These are phyloP conservation scores for Nicotiana rustica DNA, from an alignment of 305 asterid species.

Conservation along the genomic window DNA sequence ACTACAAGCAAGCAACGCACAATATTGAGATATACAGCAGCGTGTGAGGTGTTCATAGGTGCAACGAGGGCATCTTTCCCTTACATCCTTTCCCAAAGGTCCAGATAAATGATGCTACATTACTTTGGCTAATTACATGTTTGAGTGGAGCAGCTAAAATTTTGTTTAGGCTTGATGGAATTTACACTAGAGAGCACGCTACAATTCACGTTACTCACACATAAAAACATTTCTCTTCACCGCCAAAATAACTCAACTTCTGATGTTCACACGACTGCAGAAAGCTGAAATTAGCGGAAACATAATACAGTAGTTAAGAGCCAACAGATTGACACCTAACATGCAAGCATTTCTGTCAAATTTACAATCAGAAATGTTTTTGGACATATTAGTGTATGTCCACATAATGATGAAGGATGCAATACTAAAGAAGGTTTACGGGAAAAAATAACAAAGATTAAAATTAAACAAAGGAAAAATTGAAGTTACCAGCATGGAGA, in stretches of 20 bases:
- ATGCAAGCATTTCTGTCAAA: neutral
- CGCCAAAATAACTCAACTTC: neutral
- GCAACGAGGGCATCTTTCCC: neutral
- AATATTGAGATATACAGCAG: neutral
- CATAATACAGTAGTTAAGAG: neutral
- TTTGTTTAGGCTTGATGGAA: neutral
- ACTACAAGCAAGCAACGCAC: neutral
- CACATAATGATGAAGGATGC: neutral
- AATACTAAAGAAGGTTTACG: neutral
- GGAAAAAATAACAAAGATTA: neutral
- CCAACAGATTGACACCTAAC: neutral
- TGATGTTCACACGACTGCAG: neutral
- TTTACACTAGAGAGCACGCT: neutral
- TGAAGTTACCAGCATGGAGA: slow-evolving; percentile 37
- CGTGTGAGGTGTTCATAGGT: neutral
- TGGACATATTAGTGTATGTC: neutral
- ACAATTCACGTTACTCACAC: neutral
- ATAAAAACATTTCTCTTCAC: neutral
- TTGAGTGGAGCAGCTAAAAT: neutral
- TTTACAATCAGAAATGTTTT: neutral
- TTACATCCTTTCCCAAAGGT: neutral
- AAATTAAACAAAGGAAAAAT: neutral
- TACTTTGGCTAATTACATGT: neutral
- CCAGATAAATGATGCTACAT: neutral
- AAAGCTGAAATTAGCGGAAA: neutral